A percentile compares a stretch with the other conserved stretches of the same genome.
phyloP scores from a whole-genome alignment of 768 basidiomycete genomes.

The Tephrocybe sp. region DNA sequence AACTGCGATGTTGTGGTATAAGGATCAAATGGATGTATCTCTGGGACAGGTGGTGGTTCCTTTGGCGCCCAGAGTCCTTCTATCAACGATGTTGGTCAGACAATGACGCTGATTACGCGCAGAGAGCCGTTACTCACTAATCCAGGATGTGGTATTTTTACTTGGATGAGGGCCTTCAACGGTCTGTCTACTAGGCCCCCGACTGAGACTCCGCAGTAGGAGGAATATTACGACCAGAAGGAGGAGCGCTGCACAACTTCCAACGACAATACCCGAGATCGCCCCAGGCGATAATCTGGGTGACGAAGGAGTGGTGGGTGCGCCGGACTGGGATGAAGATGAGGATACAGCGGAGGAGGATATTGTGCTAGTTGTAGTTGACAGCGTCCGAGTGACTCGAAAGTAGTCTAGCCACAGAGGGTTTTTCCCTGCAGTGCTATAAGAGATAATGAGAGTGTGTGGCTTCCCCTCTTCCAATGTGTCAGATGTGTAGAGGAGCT shows the following conservation, averaged over 20 bases:
- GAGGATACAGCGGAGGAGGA: background rate
- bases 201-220: background rate
- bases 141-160: background rate
- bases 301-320: background rate
- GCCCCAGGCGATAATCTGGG: background rate
- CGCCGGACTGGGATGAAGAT: background rate
- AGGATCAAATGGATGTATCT: background rate
- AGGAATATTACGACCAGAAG: constrained; percentile 4
- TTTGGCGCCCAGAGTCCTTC: background rate
- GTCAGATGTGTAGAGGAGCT: constrained; percentile 1
- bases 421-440: constrained; percentile 1
- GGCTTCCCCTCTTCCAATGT: background rate
- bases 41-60: background rate
- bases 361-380: background rate
- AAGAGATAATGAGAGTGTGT: constrained; percentile 5
- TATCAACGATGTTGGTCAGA: no score
- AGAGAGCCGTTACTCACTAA: background rate
- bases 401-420: constrained; percentile 10
- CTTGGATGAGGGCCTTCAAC: background rate
- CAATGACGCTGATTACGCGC: no score
- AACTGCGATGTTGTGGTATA: background rate
- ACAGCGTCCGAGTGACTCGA: background rate
- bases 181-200: background rate
- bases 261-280: constrained; percentile 8
- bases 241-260: constrained; percentile 2